These are phyloP conservation scores for Entamoeba moshkovskii DNA, from an alignment of 208 protist genomes.

Conservation along the genomic window DNA sequence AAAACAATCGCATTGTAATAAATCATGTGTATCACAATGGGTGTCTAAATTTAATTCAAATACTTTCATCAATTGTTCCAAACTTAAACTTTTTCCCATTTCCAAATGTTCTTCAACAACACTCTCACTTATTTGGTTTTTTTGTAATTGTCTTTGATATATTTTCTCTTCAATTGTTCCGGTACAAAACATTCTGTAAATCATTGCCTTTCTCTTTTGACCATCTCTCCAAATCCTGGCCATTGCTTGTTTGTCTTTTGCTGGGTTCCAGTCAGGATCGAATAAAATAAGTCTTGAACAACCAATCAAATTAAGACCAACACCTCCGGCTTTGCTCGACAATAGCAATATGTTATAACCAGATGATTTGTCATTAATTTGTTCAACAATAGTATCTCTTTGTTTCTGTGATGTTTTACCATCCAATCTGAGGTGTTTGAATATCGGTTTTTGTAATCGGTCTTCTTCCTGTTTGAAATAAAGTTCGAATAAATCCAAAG, in stretches of 20 bases:
- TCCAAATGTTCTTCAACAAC: not conserved
- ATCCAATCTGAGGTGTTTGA: not conserved
- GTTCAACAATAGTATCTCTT: not conserved
- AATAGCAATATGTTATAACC: not conserved
- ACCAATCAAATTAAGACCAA: conserved; percentile 9
- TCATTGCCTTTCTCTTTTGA: conserved; percentile 71
- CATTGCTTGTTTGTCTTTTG: conserved; percentile 28
- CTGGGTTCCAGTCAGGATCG: not conserved
- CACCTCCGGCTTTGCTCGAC: conserved; percentile 3
- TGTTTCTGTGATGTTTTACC: not conserved
- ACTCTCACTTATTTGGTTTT: not conserved
- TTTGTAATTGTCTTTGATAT: conserved; percentile 53
- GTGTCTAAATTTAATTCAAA: not conserved
- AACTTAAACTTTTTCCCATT: not conserved
- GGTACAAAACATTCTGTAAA: conserved; percentile 80
- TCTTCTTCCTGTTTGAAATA: not conserved
- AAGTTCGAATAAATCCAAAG: not conserved
- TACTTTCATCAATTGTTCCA: not conserved
- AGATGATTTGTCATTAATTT: not conserved
- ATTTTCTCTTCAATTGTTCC: conserved; percentile 96
- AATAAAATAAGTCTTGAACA: not conserved
- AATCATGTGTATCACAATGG: not conserved
- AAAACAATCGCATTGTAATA: not conserved
- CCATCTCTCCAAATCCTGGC: conserved; percentile 85
- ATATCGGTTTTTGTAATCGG: not conserved